phyloP scores from a whole-genome alignment of 1,284 basidiomycete genomes.

The Malassezia psittaci region DNA sequence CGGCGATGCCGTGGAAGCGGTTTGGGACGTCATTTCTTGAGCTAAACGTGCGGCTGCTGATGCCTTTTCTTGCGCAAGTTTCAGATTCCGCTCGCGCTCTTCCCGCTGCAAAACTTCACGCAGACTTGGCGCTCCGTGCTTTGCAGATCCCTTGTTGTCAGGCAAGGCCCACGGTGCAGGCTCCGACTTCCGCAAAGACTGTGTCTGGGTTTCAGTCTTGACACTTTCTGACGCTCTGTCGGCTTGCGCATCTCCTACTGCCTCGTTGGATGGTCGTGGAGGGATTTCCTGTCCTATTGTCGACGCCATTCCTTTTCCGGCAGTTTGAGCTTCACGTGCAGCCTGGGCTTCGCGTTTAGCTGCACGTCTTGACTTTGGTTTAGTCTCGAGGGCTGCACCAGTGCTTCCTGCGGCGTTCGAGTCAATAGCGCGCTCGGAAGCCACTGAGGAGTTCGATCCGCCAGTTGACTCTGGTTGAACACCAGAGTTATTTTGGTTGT shows the following conservation, averaged over 20 bases:
- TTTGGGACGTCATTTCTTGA: slow-evolving; percentile 50
- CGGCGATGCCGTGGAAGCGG: slow-evolving; percentile 57
- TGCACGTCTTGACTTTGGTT: not conserved
- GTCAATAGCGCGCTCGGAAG: too few species aligned
- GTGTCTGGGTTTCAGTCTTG: not conserved
- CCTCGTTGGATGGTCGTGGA: not conserved
- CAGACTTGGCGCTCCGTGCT: slow-evolving; percentile 54
- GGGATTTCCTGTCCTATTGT: too few species aligned
- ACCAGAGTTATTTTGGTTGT: too few species aligned
- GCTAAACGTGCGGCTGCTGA: slow-evolving; percentile 26
- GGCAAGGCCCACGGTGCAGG: slow-evolving; percentile 18
- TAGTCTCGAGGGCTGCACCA: not conserved
- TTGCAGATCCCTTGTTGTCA: not conserved
- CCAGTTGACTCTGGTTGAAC: too few species aligned
- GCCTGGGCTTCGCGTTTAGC: not conserved
- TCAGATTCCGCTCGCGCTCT: slow-evolving; percentile 51
- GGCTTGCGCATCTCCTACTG: not conserved
- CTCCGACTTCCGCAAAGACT: slow-evolving; percentile 4
- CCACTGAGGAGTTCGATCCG: too few species aligned
- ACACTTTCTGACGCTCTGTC: not conserved
- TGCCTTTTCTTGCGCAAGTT: not conserved
- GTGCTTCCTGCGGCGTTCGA: too few species aligned
- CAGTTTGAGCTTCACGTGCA: not conserved
- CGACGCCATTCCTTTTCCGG: not conserved
- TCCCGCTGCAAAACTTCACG: slow-evolving; percentile 94